Conservation (phyloP, 73 alveolate genomes). For the Urostyla sp. region DNA sequence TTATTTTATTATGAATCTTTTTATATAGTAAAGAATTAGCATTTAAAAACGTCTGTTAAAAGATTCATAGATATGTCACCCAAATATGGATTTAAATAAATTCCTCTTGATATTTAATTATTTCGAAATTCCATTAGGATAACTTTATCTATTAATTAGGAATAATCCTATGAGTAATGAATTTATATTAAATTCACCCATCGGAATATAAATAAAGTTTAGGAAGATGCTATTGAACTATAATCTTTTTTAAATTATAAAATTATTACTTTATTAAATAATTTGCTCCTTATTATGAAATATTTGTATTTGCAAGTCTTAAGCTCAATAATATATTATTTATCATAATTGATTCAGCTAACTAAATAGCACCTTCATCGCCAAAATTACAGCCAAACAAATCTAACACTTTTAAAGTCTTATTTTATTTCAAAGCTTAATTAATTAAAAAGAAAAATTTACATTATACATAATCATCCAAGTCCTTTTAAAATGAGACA, state of each 20-base stretch:
- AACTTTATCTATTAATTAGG: neutral
- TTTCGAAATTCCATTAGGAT: slow-evolving; percentile 24
- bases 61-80: slow-evolving; percentile 30
- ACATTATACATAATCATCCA: neutral
- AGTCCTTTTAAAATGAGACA: no score
- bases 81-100: slow-evolving; percentile 9
- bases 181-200: slow-evolving; percentile 34
- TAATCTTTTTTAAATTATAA: neutral
- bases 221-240: slow-evolving; percentile 35
- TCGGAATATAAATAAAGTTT: slow-evolving; percentile 34
- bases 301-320: slow-evolving; percentile 52
- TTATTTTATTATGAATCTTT: slow-evolving; percentile 1
- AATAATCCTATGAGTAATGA: neutral
- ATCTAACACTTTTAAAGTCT: slow-evolving; percentile 34
- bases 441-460: no score
- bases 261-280: slow-evolving; percentile 26
- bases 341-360: slow-evolving; percentile 38
- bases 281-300: neutral
- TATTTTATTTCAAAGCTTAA: slow-evolving; percentile 49
- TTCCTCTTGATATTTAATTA: slow-evolving; percentile 25
- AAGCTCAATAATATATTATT: slow-evolving; percentile 27
- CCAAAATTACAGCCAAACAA: slow-evolving; percentile 63
- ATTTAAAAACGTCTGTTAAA: slow-evolving; percentile 24
- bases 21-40: slow-evolving; percentile 21
- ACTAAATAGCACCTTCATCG: slow-evolving; percentile 67